phyloP scores from a whole-genome alignment of 2,329 filamentous ascomycete genomes.

The Trichoderma koningiopsis region DNA sequence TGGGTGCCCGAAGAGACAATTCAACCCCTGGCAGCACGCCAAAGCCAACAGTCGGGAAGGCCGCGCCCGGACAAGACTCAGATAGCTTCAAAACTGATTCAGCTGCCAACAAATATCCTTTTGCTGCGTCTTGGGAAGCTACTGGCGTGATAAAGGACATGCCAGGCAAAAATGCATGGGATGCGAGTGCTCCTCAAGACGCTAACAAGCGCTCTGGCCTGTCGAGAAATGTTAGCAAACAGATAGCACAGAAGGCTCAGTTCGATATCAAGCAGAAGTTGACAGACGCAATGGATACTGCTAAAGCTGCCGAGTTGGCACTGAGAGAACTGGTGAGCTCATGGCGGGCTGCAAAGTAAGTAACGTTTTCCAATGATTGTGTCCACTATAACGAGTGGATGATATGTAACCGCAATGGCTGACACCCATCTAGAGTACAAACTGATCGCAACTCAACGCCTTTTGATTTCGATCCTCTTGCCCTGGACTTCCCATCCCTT shows the following conservation, averaged over 20 bases:
- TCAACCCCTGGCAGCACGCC: conserved; percentile 61
- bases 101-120: conserved; percentile 56
- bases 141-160: conserved; percentile 80
- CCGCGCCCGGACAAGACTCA: conserved; percentile 44
- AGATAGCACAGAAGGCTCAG: conserved; percentile 59
- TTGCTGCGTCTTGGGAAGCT: conserved; percentile 69
- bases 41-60: conserved; percentile 45
- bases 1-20: conserved; percentile 57
- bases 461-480: conserved; percentile 81
- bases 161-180: conserved; percentile 46
- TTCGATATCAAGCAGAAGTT: conserved; percentile 65
- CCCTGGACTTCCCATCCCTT: conserved; percentile 83
- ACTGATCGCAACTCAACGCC: conserved; percentile 59
- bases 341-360: conserved; percentile 79
- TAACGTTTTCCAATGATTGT: conserved; percentile 23
- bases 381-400: not conserved
- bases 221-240: conserved; percentile 52
- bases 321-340: conserved; percentile 80
- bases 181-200: conserved; percentile 41
- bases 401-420: conserved; percentile 11
- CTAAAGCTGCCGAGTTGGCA: conserved; percentile 80
- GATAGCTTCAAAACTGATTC: conserved; percentile 45
- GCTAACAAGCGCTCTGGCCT: conserved; percentile 40
- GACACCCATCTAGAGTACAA: conserved; percentile 49
- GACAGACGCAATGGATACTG: conserved; percentile 74